Conservation (phyloP, 441 rosid genomes). For the Gossypium lobatum region DNA sequence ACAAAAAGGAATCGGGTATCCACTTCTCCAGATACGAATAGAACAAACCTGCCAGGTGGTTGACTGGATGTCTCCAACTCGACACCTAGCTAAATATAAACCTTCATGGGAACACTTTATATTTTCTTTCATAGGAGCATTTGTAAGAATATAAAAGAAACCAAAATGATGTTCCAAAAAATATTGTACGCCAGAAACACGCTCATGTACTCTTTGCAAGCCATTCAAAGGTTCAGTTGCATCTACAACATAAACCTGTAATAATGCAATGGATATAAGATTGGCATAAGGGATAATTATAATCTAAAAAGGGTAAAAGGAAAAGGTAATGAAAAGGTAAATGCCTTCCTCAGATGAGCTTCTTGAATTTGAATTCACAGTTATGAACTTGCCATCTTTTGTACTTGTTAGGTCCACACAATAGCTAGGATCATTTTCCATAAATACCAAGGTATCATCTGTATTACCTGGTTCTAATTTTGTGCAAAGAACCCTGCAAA, state of each 20-base stretch:
- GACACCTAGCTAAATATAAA: conserved; percentile 58
- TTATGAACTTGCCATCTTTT: conserved; percentile 90
- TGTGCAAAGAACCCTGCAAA: conserved; percentile 65
- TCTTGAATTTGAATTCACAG: conserved; percentile 92
- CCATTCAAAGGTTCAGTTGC: conserved; percentile 45
- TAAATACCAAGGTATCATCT: conserved; percentile 38
- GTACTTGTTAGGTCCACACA: conserved; percentile 88
- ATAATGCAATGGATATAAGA: conserved; percentile 19
- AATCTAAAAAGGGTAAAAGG: conserved; percentile 10
- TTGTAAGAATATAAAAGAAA: conserved; percentile 69
- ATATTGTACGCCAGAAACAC: conserved; percentile 61
- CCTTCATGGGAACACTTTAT: conserved; percentile 36
- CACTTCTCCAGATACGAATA: neutral
- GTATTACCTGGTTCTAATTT: conserved; percentile 41
- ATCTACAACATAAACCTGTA: conserved; percentile 72
- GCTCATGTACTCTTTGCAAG: conserved; percentile 48
- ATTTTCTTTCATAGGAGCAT: conserved; percentile 46
- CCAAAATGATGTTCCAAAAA: conserved; percentile 82
- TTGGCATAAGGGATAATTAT: conserved; percentile 5
- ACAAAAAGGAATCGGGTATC: neutral
- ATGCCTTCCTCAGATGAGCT: conserved; percentile 92
- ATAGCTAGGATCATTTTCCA: conserved; percentile 62
- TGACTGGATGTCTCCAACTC: conserved; percentile 38
- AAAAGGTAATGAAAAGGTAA: conserved; percentile 25
- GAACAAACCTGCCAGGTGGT: conserved; percentile 55